Conservation (phyloP, 2,329 filamentous ascomycete genomes). For the Magnaporthales sp. region DNA sequence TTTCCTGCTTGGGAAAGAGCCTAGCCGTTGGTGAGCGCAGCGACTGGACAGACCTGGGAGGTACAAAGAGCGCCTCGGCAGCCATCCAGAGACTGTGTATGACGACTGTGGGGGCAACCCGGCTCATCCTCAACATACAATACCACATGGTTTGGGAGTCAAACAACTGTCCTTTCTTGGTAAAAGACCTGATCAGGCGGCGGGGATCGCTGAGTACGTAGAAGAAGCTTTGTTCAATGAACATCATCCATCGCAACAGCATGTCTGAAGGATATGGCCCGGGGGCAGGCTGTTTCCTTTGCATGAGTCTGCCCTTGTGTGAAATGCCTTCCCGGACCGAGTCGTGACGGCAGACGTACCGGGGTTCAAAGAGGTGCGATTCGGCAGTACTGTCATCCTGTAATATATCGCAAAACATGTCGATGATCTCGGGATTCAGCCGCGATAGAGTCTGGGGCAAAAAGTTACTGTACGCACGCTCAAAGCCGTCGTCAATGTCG, state of each 20-base stretch:
- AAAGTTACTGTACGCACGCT: conserved; percentile 22
- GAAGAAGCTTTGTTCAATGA: conserved; percentile 57
- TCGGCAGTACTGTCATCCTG: conserved; percentile 47
- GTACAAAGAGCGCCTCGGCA: conserved; percentile 47
- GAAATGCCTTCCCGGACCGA: conserved; percentile 3
- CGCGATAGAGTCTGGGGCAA: conserved; percentile 49
- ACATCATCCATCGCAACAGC: conserved; percentile 39
- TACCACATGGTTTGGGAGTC: conserved; percentile 57
- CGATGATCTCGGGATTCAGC: conserved; percentile 46
- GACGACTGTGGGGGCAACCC: conserved; percentile 47
- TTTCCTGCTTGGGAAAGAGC: conserved; percentile 24
- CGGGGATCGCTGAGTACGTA: conserved; percentile 51
- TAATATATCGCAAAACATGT: conserved; percentile 52
- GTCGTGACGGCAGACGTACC: conserved; percentile 17
- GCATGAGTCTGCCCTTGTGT: not conserved
- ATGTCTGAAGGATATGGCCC: conserved; percentile 3
- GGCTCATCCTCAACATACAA: conserved; percentile 50
- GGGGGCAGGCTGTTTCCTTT: not conserved
- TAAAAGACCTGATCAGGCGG: conserved; percentile 48
- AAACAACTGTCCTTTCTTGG: conserved; percentile 38
- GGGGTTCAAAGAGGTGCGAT: conserved; percentile 35
- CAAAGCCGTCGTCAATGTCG: conserved; percentile 12
- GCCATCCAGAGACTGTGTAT: conserved; percentile 59
- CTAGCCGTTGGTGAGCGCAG: conserved; percentile 28
- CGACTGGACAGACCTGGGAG: conserved; percentile 35